Evolutionary conservation across 1,284 basidiomycete genomes (phyloP).

Genomic region (Irpex sp.): DNA sequence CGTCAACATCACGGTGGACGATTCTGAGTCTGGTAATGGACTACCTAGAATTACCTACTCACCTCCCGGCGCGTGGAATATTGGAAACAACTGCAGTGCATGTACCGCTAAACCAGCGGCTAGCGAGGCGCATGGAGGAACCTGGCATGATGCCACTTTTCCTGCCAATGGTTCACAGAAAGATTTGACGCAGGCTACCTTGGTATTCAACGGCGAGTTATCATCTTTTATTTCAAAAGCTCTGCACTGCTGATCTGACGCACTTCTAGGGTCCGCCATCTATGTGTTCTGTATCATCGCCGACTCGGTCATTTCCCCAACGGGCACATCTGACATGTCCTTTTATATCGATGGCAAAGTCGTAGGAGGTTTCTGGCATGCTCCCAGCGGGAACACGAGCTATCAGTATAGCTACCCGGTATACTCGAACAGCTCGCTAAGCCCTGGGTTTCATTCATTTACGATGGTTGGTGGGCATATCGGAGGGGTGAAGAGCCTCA

Average conservation of each 20-base stretch:
- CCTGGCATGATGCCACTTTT: constrained; percentile 10
- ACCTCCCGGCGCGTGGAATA: constrained; percentile 17
- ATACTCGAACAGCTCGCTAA: neutral
- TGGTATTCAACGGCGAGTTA: constrained; percentile 10
- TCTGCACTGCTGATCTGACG: neutral
- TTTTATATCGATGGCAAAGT: neutral
- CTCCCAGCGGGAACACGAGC: neutral
- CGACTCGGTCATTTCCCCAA: neutral
- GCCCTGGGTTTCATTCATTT: constrained; percentile 3
- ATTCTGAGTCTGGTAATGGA: neutral
- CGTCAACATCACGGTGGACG: neutral
- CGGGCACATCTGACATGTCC: neutral
- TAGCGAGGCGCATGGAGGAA: neutral
- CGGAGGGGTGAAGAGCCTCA: constrained; percentile 12
- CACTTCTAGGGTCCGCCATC: constrained; percentile 24
- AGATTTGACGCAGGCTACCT: constrained; percentile 19
- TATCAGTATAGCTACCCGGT: neutral
- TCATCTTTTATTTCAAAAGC: neutral
- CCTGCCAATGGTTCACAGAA: neutral
- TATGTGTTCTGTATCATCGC: neutral
- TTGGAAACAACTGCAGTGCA: constrained; percentile 4
- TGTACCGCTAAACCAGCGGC: constrained; percentile 8
- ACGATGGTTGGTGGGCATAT: constrained; percentile 15
- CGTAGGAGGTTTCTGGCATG: neutral
- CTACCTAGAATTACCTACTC: constrained; percentile 20